These are phyloP conservation scores for Termitomyces eurrhizus DNA, from an alignment of 768 basidiomycete genomes.

Conservation along the genomic window DNA sequence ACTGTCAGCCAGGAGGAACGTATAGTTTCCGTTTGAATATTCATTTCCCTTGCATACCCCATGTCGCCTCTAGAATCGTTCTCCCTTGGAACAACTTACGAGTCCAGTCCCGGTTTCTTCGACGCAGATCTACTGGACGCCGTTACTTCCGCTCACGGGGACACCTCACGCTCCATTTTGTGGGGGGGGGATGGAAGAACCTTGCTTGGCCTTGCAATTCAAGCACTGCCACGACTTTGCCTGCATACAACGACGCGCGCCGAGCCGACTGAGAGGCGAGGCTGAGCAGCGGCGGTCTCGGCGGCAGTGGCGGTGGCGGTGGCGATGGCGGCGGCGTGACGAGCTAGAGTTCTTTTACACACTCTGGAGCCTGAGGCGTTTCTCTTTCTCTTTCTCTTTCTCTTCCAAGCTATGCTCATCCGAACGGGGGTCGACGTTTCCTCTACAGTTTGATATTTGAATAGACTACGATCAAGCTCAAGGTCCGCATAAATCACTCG, in stretches of 20 bases:
- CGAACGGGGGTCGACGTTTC: not conserved
- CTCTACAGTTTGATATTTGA: not conserved
- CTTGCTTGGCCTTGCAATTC: not conserved
- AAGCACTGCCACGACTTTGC: slow-evolving; percentile 6
- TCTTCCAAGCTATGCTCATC: slow-evolving; percentile 1
- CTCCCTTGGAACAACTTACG: slow-evolving; percentile 7
- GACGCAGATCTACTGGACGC: slow-evolving; percentile 16
- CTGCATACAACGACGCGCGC: slow-evolving; percentile 13
- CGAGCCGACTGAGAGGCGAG: slow-evolving; percentile 1
- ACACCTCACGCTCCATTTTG: slow-evolving; percentile 13
- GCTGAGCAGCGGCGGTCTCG: slow-evolving; percentile 1
- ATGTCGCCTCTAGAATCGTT: slow-evolving; percentile 17
- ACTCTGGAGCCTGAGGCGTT: not conserved
- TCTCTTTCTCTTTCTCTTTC: too few relatives aligned
- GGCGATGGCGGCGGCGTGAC: too few relatives aligned
- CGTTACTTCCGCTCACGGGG: slow-evolving; percentile 16
- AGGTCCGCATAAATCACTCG: not conserved
- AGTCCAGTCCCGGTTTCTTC: slow-evolving; percentile 9
- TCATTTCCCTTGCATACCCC: slow-evolving; percentile 13
- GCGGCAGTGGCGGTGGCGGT: too few relatives aligned
- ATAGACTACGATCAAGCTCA: not conserved
- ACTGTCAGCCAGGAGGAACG: slow-evolving; percentile 12
- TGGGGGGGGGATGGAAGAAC: slow-evolving; percentile 10
- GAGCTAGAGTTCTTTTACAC: not conserved
- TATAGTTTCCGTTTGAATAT: slow-evolving; percentile 14